Base-by-base conservation (phyloP, 2,329 filamentous ascomycete species). In the Apiospora marii region DNA sequence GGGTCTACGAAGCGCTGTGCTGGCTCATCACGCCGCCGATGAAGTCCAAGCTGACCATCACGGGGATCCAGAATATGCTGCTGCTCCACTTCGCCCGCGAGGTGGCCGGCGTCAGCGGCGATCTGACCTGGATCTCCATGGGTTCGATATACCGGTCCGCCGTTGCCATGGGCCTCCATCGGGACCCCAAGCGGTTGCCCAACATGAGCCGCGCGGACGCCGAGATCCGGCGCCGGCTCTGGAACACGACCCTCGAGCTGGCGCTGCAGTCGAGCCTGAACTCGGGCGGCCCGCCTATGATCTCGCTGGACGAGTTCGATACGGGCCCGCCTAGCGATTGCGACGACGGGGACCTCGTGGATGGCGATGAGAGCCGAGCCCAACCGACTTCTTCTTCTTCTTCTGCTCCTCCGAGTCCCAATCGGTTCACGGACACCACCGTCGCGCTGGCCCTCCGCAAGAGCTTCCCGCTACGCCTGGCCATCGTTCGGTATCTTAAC, bases 141-240 rank as follows among this genome's bases (percentile, higher is more conserved):
- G 89, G 89, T 0, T 79, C 82, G 0, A 74, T 90, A 14, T 73
- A 90, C n/a, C 83, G 89, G 14, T 85, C 84, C 10, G 89, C 88
- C 70, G 86, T 91, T 77, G 85, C 85, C 71, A 89, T 90, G 84
- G 89, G 89, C 4, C 81, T 91, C 7, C 88, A 91, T 76, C 85
- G 87, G 1, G 89, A 91, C 71, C 89, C 89, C 0, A 83, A 82
- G 83, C 86, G 2, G 76, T 80, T 0, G 84, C 87, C 48, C 82
- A 84, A 27, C 82, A 85, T 0, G 89, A 91, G 78, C 85, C 91
- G 78, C 84, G 81, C 85, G 51, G 78, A 80, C 0, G 78, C 82
- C 0, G 87, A 89, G 78, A 85, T 88, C 79, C 83, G 86, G 1
- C 81, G 87, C 6, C 81, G 88, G 12, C 73, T 90, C 2, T 89